Conservation (phyloP, 148 eudicot species). For the Spergularia bocconei region DNA sequence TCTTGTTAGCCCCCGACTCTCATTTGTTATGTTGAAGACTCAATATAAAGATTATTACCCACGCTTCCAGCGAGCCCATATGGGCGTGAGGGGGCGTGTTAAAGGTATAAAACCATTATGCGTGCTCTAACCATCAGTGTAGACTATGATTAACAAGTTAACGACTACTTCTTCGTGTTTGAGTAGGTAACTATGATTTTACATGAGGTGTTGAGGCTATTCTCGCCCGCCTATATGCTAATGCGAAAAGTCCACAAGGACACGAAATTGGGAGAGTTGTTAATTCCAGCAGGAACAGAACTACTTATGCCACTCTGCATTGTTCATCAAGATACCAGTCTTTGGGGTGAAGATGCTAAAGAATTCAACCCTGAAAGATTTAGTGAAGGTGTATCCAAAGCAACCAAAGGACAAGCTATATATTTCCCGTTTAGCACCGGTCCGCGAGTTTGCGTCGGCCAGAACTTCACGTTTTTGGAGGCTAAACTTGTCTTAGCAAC, state of each 20-base stretch:
- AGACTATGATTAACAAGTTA: background rate
- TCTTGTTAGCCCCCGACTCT: too few relatives aligned
- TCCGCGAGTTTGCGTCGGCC: slow-evolving; percentile 33
- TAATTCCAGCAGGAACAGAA: slow-evolving; percentile 24
- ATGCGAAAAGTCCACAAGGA: slow-evolving; percentile 27
- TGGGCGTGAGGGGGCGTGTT: too few relatives aligned
- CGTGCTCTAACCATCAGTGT: too few relatives aligned
- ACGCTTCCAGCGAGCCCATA: too few relatives aligned
- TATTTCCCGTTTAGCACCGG: slow-evolving; percentile 30
- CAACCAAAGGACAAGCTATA: slow-evolving; percentile 18
- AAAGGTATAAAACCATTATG: too few relatives aligned
- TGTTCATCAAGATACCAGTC: slow-evolving; percentile 22
- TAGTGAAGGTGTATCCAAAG: slow-evolving; percentile 28
- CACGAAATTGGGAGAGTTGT: slow-evolving; percentile 15
- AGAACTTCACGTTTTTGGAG: slow-evolving; percentile 21
- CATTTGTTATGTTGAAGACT: too few relatives aligned
- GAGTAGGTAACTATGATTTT: slow-evolving; percentile 16
- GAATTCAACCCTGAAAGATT: slow-evolving; percentile 37
- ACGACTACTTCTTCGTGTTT: background rate
- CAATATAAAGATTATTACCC: too few relatives aligned
- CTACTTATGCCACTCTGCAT: slow-evolving; percentile 14
- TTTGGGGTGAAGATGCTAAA: slow-evolving; percentile 33
- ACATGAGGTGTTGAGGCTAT: slow-evolving; percentile 17
- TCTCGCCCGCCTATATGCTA: slow-evolving; percentile 15
- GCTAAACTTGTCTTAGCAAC: slow-evolving; percentile 16